These are phyloP conservation scores for Asterophora parasitica DNA, from an alignment of 768 basidiomycete genomes.

Conservation along the genomic window DNA sequence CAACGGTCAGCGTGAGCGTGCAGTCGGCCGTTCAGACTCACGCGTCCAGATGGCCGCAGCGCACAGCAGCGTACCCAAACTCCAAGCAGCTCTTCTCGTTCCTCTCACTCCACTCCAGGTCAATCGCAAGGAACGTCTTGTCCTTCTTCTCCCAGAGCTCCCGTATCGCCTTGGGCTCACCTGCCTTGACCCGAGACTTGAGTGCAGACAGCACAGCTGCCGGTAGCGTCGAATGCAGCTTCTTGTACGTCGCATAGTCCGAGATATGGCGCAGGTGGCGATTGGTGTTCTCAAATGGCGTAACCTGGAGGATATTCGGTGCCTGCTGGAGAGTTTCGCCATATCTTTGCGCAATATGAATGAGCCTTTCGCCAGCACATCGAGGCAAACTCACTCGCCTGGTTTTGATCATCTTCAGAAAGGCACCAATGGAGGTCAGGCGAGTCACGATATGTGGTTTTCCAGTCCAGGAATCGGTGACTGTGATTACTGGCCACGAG, in stretches of 20 bases:
- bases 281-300: constrained; percentile 62
- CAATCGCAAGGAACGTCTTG: constrained; percentile 71
- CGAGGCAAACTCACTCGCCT: constrained; percentile 41
- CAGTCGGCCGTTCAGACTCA: constrained; percentile 30
- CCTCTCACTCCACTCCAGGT: constrained; percentile 73
- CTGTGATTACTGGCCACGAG: constrained; percentile 78
- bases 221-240: constrained; percentile 65
- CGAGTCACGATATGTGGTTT: constrained; percentile 79
- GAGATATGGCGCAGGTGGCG: constrained; percentile 69
- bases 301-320: constrained; percentile 65
- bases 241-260: constrained; percentile 66
- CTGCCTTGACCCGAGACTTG: constrained; percentile 58
- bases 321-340: constrained; percentile 71
- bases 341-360: constrained; percentile 41
- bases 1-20: not conserved
- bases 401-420: constrained; percentile 83
- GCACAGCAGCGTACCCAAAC: constrained; percentile 79
- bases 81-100: constrained; percentile 66
- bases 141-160: constrained; percentile 66
- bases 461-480: constrained; percentile 69
- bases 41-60: constrained; percentile 69
- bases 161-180: constrained; percentile 59
- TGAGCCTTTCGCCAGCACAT: not conserved
- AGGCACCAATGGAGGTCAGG: constrained; percentile 62
- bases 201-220: constrained; percentile 62